A percentile compares a stretch with the other conserved stretches of the same genome.
Evolutionary conservation across 495 filamentous ascomycete genomes (phyloP).

Genomic region (Tuber brumale): DNA sequence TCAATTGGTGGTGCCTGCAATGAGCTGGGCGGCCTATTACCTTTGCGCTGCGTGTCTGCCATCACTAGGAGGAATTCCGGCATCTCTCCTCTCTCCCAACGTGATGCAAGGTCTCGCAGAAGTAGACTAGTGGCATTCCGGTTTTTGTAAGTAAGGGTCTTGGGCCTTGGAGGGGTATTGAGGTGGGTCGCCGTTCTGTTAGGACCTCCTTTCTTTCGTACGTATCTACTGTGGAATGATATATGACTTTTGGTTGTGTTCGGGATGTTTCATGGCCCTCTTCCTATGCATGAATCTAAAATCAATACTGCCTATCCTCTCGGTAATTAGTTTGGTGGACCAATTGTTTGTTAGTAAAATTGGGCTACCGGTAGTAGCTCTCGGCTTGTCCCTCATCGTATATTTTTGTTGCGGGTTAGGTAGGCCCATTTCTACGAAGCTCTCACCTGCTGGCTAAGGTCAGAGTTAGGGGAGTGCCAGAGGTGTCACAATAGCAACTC

Average conservation of each 20-base stretch:
- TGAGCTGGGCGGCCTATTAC: no score
- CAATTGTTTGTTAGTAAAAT: neutral
- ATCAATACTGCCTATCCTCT: neutral
- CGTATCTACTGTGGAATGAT: no score
- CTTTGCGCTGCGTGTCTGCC: no score
- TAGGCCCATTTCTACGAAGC: neutral
- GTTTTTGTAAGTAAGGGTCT: no score
- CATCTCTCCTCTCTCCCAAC: no score
- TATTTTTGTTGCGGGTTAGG: neutral
- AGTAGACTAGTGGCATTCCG: no score
- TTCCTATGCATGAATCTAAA: neutral
- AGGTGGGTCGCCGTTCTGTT: no score
- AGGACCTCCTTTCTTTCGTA: no score
- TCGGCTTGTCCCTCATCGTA: neutral
- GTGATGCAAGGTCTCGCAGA: no score
- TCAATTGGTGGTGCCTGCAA: no score
- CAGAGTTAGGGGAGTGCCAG: neutral
- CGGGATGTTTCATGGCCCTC: neutral
- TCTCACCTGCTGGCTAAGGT: neutral
- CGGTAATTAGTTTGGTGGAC: neutral
- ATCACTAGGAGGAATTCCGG: no score
- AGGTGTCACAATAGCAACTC: neutral
- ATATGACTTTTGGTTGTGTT: neutral
- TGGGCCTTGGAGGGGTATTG: no score
- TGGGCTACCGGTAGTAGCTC: neutral